Evolutionary conservation across 108 stramenopile species (phyloP).

Genomic region (Conticribra weissflogii): DNA sequence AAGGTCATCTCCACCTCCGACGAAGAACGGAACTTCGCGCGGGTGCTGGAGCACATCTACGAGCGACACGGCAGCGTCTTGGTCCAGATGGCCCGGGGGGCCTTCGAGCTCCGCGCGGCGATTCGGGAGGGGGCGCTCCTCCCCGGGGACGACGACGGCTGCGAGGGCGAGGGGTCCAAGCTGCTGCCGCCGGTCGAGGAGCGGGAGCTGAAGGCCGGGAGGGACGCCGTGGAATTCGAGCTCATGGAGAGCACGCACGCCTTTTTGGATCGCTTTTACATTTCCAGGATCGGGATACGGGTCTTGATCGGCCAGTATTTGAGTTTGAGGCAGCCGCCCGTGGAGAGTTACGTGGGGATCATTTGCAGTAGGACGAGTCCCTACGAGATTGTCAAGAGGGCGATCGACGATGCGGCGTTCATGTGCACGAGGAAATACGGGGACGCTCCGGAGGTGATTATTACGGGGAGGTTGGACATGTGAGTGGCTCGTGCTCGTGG

Average conservation of each 20-base stretch:
- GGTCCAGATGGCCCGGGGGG: constrained; percentile 97
- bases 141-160: constrained; percentile 31
- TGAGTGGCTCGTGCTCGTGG: no score
- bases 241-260: constrained; percentile 85
- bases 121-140: constrained; percentile 44
- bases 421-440: constrained; percentile 98
- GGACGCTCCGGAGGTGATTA: constrained; percentile 98
- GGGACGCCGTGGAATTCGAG: constrained; percentile 51
- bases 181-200: constrained; percentile 4
- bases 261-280: constrained; percentile 97
- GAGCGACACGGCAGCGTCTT: constrained; percentile 92
- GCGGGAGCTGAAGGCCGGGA: constrained; percentile 7
- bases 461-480: constrained; percentile 92
- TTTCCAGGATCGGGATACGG: constrained; percentile 97
- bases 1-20: constrained; percentile 65
- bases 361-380: constrained; percentile 87
- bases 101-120: constrained; percentile 90
- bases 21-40: constrained; percentile 66
- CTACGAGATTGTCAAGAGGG: constrained; percentile 94
- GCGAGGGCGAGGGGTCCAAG: constrained; percentile 25
- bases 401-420: constrained; percentile 96
- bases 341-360: constrained; percentile 92
- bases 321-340: constrained; percentile 82
- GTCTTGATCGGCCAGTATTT: constrained; percentile 98
- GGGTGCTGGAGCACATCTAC: constrained; percentile 89